Conservation (phyloP, 2,329 filamentous ascomycete species). For the Ophiognomonia clavigignenti-juglandacearum region DNA sequence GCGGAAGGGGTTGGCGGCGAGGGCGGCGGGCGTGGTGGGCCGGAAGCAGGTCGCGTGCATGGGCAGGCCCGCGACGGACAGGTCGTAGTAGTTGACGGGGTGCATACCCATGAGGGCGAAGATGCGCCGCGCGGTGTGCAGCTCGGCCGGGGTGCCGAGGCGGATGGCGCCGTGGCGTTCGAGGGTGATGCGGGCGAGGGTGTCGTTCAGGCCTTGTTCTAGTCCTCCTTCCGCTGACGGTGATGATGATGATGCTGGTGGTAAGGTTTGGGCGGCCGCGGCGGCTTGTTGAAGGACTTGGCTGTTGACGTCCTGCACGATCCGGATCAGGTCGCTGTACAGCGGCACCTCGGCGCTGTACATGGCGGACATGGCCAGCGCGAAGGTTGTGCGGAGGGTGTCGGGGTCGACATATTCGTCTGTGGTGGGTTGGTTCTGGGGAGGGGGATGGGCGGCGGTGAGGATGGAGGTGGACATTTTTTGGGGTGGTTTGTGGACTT, state of each 20-base stretch:
- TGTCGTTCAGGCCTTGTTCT: background rate
- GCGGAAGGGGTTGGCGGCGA: constrained; percentile 27
- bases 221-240: background rate
- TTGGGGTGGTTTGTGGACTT: background rate
- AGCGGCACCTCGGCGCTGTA: constrained; percentile 20
- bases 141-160: constrained; percentile 29
- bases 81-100: constrained; percentile 48
- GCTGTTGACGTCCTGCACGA: constrained; percentile 13
- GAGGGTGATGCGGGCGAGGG: background rate
- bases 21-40: constrained; percentile 24
- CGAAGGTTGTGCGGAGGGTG: constrained; percentile 10
- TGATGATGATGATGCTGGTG: background rate
- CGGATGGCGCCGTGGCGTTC: constrained; percentile 32
- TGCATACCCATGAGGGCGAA: constrained; percentile 31
- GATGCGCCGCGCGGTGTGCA: constrained; percentile 29
- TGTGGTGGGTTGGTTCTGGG: background rate
- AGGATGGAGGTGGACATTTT: background rate
- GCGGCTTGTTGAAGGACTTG: background rate
- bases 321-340: constrained; percentile 16
- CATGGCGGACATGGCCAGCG: constrained; percentile 18
- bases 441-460: background rate
- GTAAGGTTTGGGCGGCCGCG: background rate
- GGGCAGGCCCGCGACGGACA: constrained; percentile 40
- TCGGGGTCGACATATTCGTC: background rate
- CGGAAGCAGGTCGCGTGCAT: constrained; percentile 50